Percentiles rank a stretch among this genome's conserved stretches.
These are phyloP conservation scores for Scytalidium lignicola DNA, from an alignment of 2,329 filamentous ascomycete species.

Conservation along the genomic window DNA sequence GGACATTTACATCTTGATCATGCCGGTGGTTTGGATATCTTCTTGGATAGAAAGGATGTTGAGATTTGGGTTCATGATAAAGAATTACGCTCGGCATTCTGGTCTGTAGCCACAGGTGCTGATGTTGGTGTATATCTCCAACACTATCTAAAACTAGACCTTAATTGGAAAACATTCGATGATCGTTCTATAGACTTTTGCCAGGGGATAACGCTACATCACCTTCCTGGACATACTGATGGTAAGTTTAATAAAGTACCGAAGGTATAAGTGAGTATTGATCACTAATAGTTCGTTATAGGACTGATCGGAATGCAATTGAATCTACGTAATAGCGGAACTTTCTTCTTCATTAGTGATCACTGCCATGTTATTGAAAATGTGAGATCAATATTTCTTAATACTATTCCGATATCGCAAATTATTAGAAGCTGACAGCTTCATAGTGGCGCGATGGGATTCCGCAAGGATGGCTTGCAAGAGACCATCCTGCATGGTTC, in stretches of 20 bases:
- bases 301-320: conserved; percentile 28
- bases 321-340: conserved; percentile 26
- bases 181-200: conserved; percentile 34
- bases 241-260: conserved; percentile 34
- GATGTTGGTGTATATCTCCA: conserved; percentile 35
- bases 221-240: conserved; percentile 21
- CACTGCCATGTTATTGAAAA: conserved; percentile 30
- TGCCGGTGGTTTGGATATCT: conserved; percentile 41
- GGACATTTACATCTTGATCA: conserved; percentile 44
- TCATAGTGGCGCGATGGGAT: neutral
- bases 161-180: conserved; percentile 39
- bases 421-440: too few relatives aligned
- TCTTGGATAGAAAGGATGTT: conserved; percentile 32
- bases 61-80: conserved; percentile 43
- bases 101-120: conserved; percentile 36
- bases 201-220: conserved; percentile 31
- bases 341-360: conserved; percentile 30
- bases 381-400: conserved; percentile 9
- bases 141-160: conserved; percentile 28
- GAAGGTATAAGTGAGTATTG: conserved; percentile 23
- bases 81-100: conserved; percentile 40
- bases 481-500: conserved; percentile 29
- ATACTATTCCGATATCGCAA: neutral
- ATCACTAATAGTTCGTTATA: neutral
- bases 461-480: conserved; percentile 30